Evolutionary conservation across 2,329 filamentous ascomycete genomes (phyloP).

Genomic region (Ophiobolus disseminans): DNA sequence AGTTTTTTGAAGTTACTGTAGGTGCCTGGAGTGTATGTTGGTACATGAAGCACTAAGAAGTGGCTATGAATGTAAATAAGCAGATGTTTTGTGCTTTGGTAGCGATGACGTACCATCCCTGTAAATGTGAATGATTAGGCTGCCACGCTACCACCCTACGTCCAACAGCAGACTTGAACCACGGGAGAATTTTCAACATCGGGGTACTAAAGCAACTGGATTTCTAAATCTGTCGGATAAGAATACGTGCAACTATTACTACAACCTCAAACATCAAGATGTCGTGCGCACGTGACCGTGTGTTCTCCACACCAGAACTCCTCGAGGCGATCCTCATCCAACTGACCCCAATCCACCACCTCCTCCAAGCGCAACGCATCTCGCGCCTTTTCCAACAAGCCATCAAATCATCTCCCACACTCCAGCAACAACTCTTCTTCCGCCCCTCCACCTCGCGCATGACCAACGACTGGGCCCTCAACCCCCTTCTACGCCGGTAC

Average conservation of each 20-base stretch:
- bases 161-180: too few relatives aligned
- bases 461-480: conserved; percentile 3
- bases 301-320: conserved; percentile 48
- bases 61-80: too few relatives aligned
- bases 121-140: too few relatives aligned
- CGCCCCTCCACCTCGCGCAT: background rate
- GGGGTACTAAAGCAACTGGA: too few relatives aligned
- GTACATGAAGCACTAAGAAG: too few relatives aligned
- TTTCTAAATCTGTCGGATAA: too few relatives aligned
- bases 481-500: conserved; percentile 13
- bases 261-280: conserved; percentile 5
- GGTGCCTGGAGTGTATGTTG: too few relatives aligned
- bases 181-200: too few relatives aligned
- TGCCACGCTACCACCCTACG: too few relatives aligned
- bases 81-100: too few relatives aligned
- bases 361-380: conserved; percentile 12
- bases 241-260: background rate
- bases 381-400: conserved; percentile 5
- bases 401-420: conserved; percentile 15
- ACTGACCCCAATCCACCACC: conserved; percentile 25
- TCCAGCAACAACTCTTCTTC: conserved; percentile 22
- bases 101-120: too few relatives aligned
- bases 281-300: conserved; percentile 16
- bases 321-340: conserved; percentile 47
- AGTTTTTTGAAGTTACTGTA: too few relatives aligned